These are phyloP conservation scores for Haematococcus lacustris DNA, from an alignment of 139 green algal genomes.

Conservation along the genomic window DNA sequence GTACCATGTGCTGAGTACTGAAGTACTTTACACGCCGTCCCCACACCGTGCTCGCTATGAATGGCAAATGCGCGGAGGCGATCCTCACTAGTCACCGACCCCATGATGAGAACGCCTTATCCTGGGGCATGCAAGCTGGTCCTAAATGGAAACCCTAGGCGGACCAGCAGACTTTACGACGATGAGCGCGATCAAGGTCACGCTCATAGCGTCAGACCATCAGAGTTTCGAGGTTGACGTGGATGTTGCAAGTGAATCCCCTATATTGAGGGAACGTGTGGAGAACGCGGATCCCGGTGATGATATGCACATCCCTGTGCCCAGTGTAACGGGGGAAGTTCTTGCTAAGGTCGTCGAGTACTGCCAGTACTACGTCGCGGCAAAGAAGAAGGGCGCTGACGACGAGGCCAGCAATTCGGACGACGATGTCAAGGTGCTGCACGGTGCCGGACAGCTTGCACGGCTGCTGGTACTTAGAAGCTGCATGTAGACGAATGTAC, in stretches of 20 bases:
- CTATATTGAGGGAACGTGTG: slow-evolving; percentile 81
- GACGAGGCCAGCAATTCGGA: slow-evolving; percentile 69
- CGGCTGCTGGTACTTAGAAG: background rate
- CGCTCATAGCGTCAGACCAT: slow-evolving; percentile 23
- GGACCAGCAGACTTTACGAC: too few relatives aligned
- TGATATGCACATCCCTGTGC: slow-evolving; percentile 66
- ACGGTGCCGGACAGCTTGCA: background rate
- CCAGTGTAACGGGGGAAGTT: slow-evolving; percentile 78
- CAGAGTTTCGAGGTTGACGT: slow-evolving; percentile 68
- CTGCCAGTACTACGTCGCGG: slow-evolving; percentile 89
- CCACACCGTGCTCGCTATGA: too few relatives aligned
- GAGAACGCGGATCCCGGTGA: slow-evolving; percentile 48
- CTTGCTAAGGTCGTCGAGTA: slow-evolving; percentile 90
- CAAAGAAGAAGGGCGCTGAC: slow-evolving; percentile 58
- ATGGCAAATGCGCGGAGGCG: too few relatives aligned
- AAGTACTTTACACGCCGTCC: too few relatives aligned
- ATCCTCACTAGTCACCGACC: too few relatives aligned
- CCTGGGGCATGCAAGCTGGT: too few relatives aligned
- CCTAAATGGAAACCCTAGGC: too few relatives aligned
- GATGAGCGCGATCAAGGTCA: too few relatives aligned
- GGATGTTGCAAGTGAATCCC: slow-evolving; percentile 64
- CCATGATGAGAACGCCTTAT: too few relatives aligned
- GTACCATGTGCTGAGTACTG: too few relatives aligned
- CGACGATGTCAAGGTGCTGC: slow-evolving; percentile 69
- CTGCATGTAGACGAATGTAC: background rate